Evolutionary conservation across 805 yeast species (phyloP).

Genomic region (Candida ulmi): DNA sequence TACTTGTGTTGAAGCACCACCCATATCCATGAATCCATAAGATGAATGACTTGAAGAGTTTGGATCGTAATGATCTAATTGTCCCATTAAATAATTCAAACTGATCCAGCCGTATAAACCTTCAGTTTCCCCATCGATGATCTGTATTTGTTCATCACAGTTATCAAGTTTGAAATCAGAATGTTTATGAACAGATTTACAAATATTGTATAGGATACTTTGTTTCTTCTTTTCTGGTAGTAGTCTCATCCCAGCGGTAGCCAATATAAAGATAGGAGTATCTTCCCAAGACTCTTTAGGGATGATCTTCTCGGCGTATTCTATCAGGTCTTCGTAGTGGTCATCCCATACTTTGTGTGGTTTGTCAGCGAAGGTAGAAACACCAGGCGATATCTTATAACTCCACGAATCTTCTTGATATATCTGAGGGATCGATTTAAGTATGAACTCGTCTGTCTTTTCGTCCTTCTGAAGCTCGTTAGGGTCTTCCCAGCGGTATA

Average conservation of each 20-base stretch:
- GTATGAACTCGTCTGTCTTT: conserved; percentile 24
- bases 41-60: conserved; percentile 41
- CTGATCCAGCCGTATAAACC: conserved; percentile 97
- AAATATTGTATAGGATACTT: conserved; percentile 52
- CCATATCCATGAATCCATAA: conserved; percentile 89
- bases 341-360: conserved; percentile 58
- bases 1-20: conserved; percentile 96
- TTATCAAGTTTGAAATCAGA: conserved; percentile 47
- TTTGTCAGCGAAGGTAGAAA: conserved; percentile 58
- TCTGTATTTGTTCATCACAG: conserved; percentile 70
- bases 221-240: conserved; percentile 49
- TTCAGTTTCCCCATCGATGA: conserved; percentile 92
- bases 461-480: conserved; percentile 25
- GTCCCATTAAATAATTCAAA: conserved; percentile 74
- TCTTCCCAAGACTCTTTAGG: conserved; percentile 53
- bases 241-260: conserved; percentile 96
- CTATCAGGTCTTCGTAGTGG: conserved; percentile 62
- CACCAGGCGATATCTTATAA: conserved; percentile 73
- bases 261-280: conserved; percentile 87
- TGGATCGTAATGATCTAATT: conserved; percentile 44
- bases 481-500: conserved; percentile 73
- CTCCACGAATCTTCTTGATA: conserved; percentile 64
- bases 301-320: conserved; percentile 63
- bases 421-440: conserved; percentile 64
- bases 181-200: conserved; percentile 47